Base-by-base conservation (phyloP, 2,329 filamentous ascomycete species). In the Gnomoniopsis smithogilvyi region DNA sequence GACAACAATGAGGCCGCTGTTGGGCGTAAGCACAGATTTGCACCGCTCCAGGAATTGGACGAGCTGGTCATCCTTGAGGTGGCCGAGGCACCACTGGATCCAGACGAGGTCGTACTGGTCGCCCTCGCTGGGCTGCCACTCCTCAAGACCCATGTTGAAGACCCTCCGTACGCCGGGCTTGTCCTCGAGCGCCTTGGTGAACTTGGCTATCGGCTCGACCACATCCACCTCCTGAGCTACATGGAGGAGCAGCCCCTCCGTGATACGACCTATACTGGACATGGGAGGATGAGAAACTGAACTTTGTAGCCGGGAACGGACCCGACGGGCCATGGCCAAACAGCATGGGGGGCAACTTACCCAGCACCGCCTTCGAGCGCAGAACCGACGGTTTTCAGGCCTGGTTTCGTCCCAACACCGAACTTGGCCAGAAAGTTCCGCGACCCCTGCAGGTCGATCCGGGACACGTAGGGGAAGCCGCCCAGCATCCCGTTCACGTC, bases 1-100 rank as follows among this genome's bases (percentile, higher is more conserved):
- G 57, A 93, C 78, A 10, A 92, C 80, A 17, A 94, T 84, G 67
- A 85, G 75, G 2, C 83, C 83, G 0, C 71, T 73, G 11, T 64
- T 67, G 7, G 69, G 65, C 15, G 67, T 69, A 34, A 78, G 65
- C 30, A 68, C 72, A 0, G 72, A 65, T 51, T 79, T 81, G 69
- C 90, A 90, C 26, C 84, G 78, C 58, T 75, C 66, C 17, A 97
- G 73, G 67, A 88, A 96, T 2, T 75, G 76, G 1, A 89, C 77
- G 3, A 97, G 70, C 70, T 96, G 86, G 8, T 73, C 74, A 69
- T 96, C 92, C 0, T 84, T 92, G 56, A 96, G 76, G 71, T 97
- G 89, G 24, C 91, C 89, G 8, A 94, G 73, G 72, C 92, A 97
- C 92, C 93, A 96, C 73, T 97, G 93, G 54, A 84, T 88, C 91